phyloP scores from a whole-genome alignment of 257 asterid genomes.

The Solanum rostratum region DNA sequence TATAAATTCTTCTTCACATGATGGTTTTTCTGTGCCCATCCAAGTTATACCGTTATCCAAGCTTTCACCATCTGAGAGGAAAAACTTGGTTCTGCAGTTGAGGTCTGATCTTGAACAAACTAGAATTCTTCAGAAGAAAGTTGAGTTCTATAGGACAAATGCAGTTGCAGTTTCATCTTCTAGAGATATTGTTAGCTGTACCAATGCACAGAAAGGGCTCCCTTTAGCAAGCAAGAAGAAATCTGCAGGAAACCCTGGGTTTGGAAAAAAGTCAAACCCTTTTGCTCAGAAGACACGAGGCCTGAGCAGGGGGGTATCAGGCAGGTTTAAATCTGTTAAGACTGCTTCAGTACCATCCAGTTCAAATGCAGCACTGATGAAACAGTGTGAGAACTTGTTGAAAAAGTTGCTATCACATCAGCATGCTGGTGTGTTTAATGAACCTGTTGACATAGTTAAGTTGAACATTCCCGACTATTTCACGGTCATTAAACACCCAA shows the following conservation, averaged over 20 bases:
- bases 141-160: slow-evolving; percentile 34
- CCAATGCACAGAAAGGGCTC: slow-evolving; percentile 26
- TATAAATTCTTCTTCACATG: slow-evolving; percentile 55
- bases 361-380: slow-evolving; percentile 28
- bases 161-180: slow-evolving; percentile 34
- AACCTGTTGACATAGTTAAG: slow-evolving; percentile 67
- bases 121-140: slow-evolving; percentile 38
- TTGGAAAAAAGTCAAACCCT: slow-evolving; percentile 19
- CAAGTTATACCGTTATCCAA: slow-evolving; percentile 46
- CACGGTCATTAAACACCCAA: slow-evolving; percentile 64
- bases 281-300: slow-evolving; percentile 24
- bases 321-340: slow-evolving; percentile 39
- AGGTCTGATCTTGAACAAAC: slow-evolving; percentile 67
- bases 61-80: slow-evolving; percentile 49
- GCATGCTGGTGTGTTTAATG: slow-evolving; percentile 46
- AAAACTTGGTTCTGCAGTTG: slow-evolving; percentile 37
- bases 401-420: slow-evolving; percentile 59
- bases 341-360: slow-evolving; percentile 11
- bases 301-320: slow-evolving; percentile 47
- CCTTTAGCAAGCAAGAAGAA: slow-evolving; percentile 29
- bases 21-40: slow-evolving; percentile 63
- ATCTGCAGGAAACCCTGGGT: slow-evolving; percentile 19
- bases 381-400: slow-evolving; percentile 62
- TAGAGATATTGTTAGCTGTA: slow-evolving; percentile 37
- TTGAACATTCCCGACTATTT: slow-evolving; percentile 70